These are phyloP conservation scores for Cryphonectria radicalis DNA, from an alignment of 2,329 filamentous ascomycete species.

Conservation along the genomic window DNA sequence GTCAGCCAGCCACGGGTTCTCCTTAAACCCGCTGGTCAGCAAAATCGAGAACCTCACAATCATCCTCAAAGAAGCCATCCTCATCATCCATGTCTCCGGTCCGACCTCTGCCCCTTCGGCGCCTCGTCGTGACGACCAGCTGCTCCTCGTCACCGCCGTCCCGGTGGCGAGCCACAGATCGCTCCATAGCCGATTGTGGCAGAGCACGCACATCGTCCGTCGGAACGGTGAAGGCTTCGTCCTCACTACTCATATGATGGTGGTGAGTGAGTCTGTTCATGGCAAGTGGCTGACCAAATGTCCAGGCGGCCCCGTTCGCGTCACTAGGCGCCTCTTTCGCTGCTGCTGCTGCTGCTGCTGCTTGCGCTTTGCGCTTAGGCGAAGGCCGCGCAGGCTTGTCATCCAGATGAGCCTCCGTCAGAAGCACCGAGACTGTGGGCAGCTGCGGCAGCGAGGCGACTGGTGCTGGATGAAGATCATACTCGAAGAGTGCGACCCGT, in stretches of 20 bases:
- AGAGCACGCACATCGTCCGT: slow-evolving; percentile 63
- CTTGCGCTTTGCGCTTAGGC: slow-evolving; percentile 36
- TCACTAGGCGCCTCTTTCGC: slow-evolving; percentile 13
- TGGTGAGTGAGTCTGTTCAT: slow-evolving; percentile 59
- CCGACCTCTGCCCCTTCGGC: slow-evolving; percentile 63
- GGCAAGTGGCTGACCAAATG: slow-evolving; percentile 61
- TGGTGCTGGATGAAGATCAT: slow-evolving; percentile 40
- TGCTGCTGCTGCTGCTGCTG: slow-evolving; percentile 19
- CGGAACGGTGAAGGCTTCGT: slow-evolving; percentile 52
- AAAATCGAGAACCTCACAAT: slow-evolving; percentile 90
- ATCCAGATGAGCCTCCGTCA: slow-evolving; percentile 48
- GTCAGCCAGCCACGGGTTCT: slow-evolving; percentile 10
- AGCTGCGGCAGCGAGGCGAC: slow-evolving; percentile 32
- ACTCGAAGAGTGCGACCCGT: slow-evolving; percentile 78
- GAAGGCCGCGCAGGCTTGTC: slow-evolving; percentile 38
- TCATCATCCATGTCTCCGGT: slow-evolving; percentile 61
- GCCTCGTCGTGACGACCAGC: slow-evolving; percentile 80
- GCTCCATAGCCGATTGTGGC: slow-evolving; percentile 66
- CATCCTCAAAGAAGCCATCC: slow-evolving; percentile 87
- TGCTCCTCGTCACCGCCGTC: slow-evolving; percentile 69
- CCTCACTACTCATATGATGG: slow-evolving; percentile 50
- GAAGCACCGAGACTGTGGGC: slow-evolving; percentile 44
- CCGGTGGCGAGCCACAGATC: slow-evolving; percentile 52
- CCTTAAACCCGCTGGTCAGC: slow-evolving; percentile 68
- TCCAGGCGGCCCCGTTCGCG: slow-evolving; percentile 50